Percentiles rank a stretch among this genome's conserved stretches.
These are phyloP conservation scores for Neurospora intermedia DNA, from an alignment of 495 filamentous ascomycete genomes.

Conservation along the genomic window DNA sequence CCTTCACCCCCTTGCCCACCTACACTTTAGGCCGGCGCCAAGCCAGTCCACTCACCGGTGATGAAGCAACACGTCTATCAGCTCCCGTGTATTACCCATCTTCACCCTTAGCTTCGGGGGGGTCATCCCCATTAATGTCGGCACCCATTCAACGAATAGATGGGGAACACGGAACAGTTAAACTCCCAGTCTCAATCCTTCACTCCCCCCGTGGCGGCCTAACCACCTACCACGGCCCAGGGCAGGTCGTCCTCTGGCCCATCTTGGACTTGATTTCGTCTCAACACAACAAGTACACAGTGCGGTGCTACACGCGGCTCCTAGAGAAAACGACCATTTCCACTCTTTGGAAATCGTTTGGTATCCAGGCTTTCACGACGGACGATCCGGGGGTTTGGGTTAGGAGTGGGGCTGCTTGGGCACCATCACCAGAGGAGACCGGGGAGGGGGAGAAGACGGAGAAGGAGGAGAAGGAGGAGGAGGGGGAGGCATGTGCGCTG, in stretches of 20 bases:
- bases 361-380: conserved; percentile 50
- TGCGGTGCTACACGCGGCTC: conserved; percentile 58
- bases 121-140: neutral
- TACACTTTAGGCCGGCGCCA: conserved; percentile 90
- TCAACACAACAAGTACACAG: conserved; percentile 27
- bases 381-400: conserved; percentile 86
- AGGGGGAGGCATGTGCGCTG: neutral
- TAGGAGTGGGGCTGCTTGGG: neutral
- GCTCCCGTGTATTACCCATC: conserved; percentile 26
- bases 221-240: conserved; percentile 91
- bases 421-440: neutral
- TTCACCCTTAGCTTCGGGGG: neutral
- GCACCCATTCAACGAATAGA: neutral
- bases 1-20: conserved; percentile 72
- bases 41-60: conserved; percentile 44
- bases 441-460: neutral
- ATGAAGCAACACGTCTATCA: conserved; percentile 23
- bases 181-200: conserved; percentile 30
- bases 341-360: conserved; percentile 39
- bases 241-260: conserved; percentile 84
- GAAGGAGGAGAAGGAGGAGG: neutral
- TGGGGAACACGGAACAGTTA: neutral
- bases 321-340: conserved; percentile 68
- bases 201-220: conserved; percentile 75
- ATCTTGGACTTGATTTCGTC: conserved; percentile 56